These are phyloP conservation scores for Gossypium anomalum DNA, from an alignment of 345 rosid genomes.

Conservation along the genomic window DNA sequence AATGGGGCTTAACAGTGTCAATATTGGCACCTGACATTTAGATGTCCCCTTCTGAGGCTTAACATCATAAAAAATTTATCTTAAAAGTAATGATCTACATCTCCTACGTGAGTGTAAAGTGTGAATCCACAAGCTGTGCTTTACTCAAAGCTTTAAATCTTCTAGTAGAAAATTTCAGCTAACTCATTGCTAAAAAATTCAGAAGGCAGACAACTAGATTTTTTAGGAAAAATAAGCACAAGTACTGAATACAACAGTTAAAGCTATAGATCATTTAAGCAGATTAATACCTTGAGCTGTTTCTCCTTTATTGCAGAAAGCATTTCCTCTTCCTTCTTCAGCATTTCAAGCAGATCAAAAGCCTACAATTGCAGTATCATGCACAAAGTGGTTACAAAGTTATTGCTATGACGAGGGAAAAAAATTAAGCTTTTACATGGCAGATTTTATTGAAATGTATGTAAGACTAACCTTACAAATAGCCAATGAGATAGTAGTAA, in stretches of 20 bases:
- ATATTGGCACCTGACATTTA: background rate
- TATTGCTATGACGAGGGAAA: background rate
- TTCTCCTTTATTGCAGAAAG: constrained; percentile 74
- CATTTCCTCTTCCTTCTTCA: constrained; percentile 87
- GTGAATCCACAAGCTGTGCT: background rate
- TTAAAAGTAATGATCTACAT: background rate
- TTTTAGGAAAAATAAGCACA: background rate
- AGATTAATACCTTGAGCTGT: constrained; percentile 51
- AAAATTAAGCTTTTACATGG: background rate
- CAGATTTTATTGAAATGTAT: constrained; percentile 7
- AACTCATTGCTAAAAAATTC: background rate
- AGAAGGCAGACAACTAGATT: background rate
- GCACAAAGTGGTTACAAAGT: constrained; percentile 14
- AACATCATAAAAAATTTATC: background rate
- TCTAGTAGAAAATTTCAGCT: background rate
- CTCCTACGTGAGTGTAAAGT: background rate
- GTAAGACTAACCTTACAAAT: constrained; percentile 67
- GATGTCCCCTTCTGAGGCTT: background rate
- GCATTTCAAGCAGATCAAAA: constrained; percentile 76
- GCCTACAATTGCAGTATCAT: constrained; percentile 41
- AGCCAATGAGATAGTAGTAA: constrained; percentile 60
- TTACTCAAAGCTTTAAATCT: background rate
- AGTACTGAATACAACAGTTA: background rate
- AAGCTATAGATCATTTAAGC: background rate
- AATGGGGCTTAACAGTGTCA: background rate